phyloP scores from a whole-genome alignment of 257 asterid genomes.

The Solanum chmielewskii region DNA sequence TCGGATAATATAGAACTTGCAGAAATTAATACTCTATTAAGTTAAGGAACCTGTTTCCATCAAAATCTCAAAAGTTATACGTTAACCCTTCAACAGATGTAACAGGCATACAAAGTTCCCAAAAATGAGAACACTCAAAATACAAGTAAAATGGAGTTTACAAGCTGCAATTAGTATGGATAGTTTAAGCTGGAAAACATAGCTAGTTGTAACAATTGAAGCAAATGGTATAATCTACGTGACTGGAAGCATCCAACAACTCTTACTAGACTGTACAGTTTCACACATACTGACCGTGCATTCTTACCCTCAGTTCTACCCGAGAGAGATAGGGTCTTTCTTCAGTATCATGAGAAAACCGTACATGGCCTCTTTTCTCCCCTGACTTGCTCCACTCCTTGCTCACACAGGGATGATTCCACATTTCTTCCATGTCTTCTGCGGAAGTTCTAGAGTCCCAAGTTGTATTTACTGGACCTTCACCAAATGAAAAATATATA shows the following conservation, averaged over 20 bases:
- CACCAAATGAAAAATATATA: background rate
- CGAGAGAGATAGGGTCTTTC: constrained; percentile 79
- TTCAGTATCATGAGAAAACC: constrained; percentile 65
- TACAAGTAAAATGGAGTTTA: background rate
- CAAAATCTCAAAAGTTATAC: background rate
- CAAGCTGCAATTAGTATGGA: background rate
- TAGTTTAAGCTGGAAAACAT: background rate
- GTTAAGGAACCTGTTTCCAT: background rate
- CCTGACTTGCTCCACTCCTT: constrained; percentile 83
- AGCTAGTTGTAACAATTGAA: background rate
- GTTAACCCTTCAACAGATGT: background rate
- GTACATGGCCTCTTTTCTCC: constrained; percentile 74
- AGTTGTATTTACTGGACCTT: constrained; percentile 39
- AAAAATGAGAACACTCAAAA: background rate
- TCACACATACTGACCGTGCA: background rate
- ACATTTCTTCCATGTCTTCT: constrained; percentile 85
- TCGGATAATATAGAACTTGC: background rate
- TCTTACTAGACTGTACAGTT: background rate
- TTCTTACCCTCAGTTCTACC: constrained; percentile 68
- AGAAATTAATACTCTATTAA: background rate
- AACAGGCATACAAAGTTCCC: background rate
- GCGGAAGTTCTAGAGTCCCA: constrained; percentile 82
- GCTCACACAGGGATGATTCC: constrained; percentile 53
- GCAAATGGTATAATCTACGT: background rate
- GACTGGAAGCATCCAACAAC: background rate